A percentile compares a stretch with the other conserved stretches of the same genome.
Conservation (phyloP, 768 basidiomycete genomes). For the Kwoniella europaea region DNA sequence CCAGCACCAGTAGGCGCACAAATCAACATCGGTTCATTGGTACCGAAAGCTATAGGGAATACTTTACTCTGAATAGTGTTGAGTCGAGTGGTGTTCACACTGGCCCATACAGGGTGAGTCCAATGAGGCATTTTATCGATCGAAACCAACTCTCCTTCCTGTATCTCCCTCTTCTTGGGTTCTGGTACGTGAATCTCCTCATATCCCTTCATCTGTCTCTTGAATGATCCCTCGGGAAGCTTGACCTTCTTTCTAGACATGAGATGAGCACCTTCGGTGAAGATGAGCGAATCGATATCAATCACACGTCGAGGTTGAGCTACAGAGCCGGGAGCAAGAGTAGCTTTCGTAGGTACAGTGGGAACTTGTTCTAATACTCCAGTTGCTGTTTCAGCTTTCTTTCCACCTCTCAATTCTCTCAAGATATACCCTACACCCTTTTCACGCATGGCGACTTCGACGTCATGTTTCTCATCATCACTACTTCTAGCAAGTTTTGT, state of each 20-base stretch:
- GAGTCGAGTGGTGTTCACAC: slow-evolving; percentile 69
- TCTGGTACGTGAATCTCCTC: slow-evolving; percentile 98
- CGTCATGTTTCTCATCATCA: slow-evolving; percentile 84
- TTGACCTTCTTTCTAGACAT: slow-evolving; percentile 99
- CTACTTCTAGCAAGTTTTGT: slow-evolving; percentile 90
- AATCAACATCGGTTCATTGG: slow-evolving; percentile 90
- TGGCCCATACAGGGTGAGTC: slow-evolving; percentile 81
- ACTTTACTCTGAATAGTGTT: slow-evolving; percentile 93
- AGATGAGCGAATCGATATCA: slow-evolving; percentile 93
- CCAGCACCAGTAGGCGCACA: slow-evolving; percentile 99
- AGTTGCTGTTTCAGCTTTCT: slow-evolving; percentile 64
- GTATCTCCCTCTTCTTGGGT: slow-evolving; percentile 74
- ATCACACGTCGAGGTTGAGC: slow-evolving; percentile 79
- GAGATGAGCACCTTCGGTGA: slow-evolving; percentile 90
- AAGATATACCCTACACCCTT: slow-evolving; percentile 96
- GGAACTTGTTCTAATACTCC: slow-evolving; percentile 66
- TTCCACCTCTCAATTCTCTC: slow-evolving; percentile 81
- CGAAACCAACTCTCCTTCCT: slow-evolving; percentile 66
- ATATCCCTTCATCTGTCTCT: slow-evolving; percentile 92
- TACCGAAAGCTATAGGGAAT: slow-evolving; percentile 83
- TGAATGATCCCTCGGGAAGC: slow-evolving; percentile 96
- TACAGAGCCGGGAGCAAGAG: slow-evolving; percentile 82
- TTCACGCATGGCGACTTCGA: slow-evolving; percentile 98
- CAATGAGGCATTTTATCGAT: slow-evolving; percentile 77
- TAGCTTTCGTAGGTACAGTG: slow-evolving; percentile 76